Conservation (phyloP, 2,329 filamentous ascomycete species). For the Penicillium sp. region DNA sequence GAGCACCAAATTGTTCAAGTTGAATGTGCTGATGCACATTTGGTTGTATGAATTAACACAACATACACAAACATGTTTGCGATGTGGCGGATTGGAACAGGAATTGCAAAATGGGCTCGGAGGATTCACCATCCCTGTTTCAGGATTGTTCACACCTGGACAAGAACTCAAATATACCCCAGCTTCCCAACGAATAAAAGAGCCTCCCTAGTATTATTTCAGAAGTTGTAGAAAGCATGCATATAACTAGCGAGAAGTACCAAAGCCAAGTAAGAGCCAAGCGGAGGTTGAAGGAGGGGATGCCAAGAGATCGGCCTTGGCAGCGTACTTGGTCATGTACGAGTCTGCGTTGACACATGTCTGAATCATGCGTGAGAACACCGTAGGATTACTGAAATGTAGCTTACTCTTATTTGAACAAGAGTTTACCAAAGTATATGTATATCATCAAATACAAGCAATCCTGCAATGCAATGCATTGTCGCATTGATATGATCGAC, state of each 20-base stretch:
- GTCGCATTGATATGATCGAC: not conserved
- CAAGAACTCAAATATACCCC: no score
- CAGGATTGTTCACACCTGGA: no score
- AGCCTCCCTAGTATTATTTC: no score
- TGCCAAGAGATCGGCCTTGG: not conserved
- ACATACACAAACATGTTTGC: not conserved
- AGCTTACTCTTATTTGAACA: slow-evolving; percentile 9
- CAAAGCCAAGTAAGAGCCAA: not conserved
- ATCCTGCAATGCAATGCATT: not conserved
- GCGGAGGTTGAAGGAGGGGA: not conserved
- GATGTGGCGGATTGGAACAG: no score
- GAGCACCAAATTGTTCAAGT: slow-evolving; percentile 17
- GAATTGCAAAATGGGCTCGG: no score
- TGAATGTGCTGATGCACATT: slow-evolving; percentile 16
- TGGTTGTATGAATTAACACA: not conserved
- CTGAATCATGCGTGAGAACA: not conserved
- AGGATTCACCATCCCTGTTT: no score
- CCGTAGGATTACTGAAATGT: not conserved
- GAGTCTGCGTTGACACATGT: not conserved
- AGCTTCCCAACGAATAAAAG: no score
- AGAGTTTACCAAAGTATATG: not conserved
- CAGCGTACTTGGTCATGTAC: not conserved
- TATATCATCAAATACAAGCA: not conserved
- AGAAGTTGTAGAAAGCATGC: not conserved
- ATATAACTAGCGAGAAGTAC: not conserved